A percentile compares a stretch with the other conserved stretches of the same genome.
Conservation (phyloP, 1,284 basidiomycete species). For the Melampsora americana region DNA sequence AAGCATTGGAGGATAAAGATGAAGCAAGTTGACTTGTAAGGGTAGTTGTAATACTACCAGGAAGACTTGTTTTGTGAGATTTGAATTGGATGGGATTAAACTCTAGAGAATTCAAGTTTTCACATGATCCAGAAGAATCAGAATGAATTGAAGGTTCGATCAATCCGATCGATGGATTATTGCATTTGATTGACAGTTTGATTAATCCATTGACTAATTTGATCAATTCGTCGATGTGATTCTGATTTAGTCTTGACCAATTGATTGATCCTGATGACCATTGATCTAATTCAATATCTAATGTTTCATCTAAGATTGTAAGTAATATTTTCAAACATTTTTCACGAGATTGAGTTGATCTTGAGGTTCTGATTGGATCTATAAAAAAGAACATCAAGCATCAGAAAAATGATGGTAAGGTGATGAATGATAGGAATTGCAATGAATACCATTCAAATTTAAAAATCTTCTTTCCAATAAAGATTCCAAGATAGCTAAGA, state of each 20-base stretch:
- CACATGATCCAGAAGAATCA: not conserved
- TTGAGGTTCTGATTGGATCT: constrained; percentile 26
- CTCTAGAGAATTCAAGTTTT: not conserved
- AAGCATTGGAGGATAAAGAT: constrained; percentile 2
- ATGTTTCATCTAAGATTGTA: constrained; percentile 6
- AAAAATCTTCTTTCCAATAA: constrained; percentile 31
- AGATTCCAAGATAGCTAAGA: constrained; percentile 31
- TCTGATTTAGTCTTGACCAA: constrained; percentile 4
- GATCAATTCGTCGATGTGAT: constrained; percentile 4
- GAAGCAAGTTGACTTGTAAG: constrained; percentile 9
- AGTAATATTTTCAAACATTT: constrained; percentile 28
- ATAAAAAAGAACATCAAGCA: too few relatives aligned
- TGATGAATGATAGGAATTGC: too few relatives aligned
- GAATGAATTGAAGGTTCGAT: not conserved
- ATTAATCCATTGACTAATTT: constrained; percentile 29
- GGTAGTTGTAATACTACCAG: not conserved
- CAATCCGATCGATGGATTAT: not conserved
- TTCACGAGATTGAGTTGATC: constrained; percentile 15
- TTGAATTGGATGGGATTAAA: not conserved
- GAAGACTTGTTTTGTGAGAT: not conserved
- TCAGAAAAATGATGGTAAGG: too few relatives aligned
- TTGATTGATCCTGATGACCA: constrained; percentile 21
- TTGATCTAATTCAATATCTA: constrained; percentile 13
- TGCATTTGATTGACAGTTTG: constrained; percentile 20
- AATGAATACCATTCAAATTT: constrained; percentile 20